A percentile compares a stretch with the other conserved stretches of the same genome.
phyloP scores from a whole-genome alignment of 192 early-diverging fungal genomes.

The Gaertneriomyces semiglobifer region DNA sequence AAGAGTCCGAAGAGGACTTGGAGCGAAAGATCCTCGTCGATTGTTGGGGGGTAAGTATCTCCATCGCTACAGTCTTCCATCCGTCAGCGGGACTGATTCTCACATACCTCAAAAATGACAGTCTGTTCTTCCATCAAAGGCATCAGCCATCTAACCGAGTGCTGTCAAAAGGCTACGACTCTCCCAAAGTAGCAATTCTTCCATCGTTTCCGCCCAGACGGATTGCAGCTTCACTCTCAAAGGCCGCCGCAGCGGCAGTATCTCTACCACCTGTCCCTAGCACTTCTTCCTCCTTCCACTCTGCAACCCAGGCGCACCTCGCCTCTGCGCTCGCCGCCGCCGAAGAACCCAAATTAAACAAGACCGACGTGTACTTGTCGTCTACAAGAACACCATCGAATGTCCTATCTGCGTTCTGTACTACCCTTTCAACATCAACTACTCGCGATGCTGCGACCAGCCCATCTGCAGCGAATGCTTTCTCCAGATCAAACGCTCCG shows the following conservation, averaged over 20 bases:
- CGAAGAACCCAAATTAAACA: too few species aligned
- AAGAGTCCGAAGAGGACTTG: neutral
- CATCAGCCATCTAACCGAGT: constrained; percentile 81
- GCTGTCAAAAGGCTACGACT: constrained; percentile 42
- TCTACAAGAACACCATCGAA: constrained; percentile 62
- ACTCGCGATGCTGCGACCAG: constrained; percentile 88
- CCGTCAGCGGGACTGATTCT: neutral
- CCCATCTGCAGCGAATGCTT: constrained; percentile 97
- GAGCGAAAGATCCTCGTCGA: constrained; percentile 4
- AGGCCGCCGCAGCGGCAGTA: neutral
- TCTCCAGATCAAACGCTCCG: constrained; percentile 88
- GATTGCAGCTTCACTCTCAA: neutral
- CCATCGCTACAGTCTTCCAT: neutral
- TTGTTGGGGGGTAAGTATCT: constrained; percentile 9
- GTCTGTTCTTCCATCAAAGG: constrained; percentile 9
- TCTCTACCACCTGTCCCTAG: neutral
- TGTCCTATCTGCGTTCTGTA: constrained; percentile 97
- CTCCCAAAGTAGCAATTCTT: neutral
- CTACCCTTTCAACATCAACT: constrained; percentile 90
- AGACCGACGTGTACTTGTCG: constrained; percentile 22
- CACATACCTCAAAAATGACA: neutral
- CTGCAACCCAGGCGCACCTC: neutral
- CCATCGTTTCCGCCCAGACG: too few species aligned
- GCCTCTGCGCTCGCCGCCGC: constrained; percentile 9
- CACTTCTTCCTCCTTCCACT: neutral